Percentiles rank a stretch among this genome's conserved stretches.
Conservation (phyloP, 306 rosid species). For the Trichosanthes cucumerina region DNA sequence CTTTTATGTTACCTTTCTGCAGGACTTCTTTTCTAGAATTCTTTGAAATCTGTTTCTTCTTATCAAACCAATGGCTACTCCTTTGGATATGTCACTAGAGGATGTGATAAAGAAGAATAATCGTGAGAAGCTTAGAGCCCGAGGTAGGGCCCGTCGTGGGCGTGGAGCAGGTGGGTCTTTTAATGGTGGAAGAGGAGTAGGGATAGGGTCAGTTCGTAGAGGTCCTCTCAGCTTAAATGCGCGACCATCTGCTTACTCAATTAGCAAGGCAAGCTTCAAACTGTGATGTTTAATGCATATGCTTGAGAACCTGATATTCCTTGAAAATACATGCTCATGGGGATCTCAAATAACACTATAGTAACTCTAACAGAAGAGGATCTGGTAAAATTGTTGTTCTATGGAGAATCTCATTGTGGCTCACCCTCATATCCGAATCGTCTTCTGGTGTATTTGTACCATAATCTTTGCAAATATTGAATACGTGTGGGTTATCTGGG, state of each 20-base stretch:
- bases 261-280: constrained; percentile 98
- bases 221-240: constrained; percentile 56
- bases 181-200: constrained; percentile 53
- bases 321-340: constrained; percentile 10
- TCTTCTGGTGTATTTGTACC: constrained; percentile 37
- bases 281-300: constrained; percentile 67
- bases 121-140: constrained; percentile 66
- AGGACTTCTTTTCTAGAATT: neutral
- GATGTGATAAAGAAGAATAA: constrained; percentile 74
- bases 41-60: neutral
- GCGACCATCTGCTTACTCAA: constrained; percentile 62
- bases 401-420: constrained; percentile 62
- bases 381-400: constrained; percentile 32
- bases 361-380: constrained; percentile 30
- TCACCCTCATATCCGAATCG: constrained; percentile 35
- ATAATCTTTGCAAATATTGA: constrained; percentile 44
- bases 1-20: neutral
- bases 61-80: constrained; percentile 45
- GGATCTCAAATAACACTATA: constrained; percentile 11
- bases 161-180: constrained; percentile 52
- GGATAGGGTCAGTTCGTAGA: constrained; percentile 48
- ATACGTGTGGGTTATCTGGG: constrained; percentile 50
- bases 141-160: constrained; percentile 57
- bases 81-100: constrained; percentile 87
- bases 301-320: constrained; percentile 55